phyloP scores from a whole-genome alignment of 192 early-diverging fungal genomes.

The Chytriomyces confervae region DNA sequence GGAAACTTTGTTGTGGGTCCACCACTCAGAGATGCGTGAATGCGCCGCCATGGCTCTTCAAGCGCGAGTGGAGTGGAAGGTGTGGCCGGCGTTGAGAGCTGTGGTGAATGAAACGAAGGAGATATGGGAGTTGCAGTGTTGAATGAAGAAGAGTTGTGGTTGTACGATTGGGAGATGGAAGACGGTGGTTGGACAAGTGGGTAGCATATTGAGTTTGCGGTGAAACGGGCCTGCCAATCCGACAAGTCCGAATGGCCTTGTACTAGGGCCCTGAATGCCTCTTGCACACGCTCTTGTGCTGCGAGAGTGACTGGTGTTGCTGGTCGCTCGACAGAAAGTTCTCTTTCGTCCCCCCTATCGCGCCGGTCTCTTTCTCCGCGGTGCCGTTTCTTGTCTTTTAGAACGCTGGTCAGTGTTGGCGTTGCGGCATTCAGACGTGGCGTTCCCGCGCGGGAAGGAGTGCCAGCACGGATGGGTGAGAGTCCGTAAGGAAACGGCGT shows the following conservation, averaged over 20 bases:
- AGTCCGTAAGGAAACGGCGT: neutral
- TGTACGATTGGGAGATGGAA: neutral
- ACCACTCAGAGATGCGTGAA: conserved; percentile 10
- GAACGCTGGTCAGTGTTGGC: neutral
- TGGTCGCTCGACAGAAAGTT: neutral
- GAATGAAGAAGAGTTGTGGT: neutral
- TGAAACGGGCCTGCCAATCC: conserved; percentile 18
- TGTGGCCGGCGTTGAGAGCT: neutral
- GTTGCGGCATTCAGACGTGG: neutral
- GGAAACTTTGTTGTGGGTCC: conserved; percentile 31
- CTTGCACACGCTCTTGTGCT: neutral
- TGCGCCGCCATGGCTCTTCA: conserved; percentile 28
- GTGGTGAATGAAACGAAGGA: conserved; percentile 1
- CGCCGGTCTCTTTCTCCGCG: too few species aligned
- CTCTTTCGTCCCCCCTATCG: too few species aligned
- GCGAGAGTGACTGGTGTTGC: conserved; percentile 11
- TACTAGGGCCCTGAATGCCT: conserved; percentile 6
- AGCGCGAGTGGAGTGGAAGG: conserved; percentile 19
- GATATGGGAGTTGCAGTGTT: neutral
- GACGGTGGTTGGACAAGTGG: neutral
- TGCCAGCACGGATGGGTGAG: neutral
- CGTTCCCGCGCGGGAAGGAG: neutral
- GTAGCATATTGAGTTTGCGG: conserved; percentile 5
- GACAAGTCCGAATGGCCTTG: conserved; percentile 8
- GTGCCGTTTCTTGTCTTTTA: too few species aligned